A percentile compares a stretch with the other conserved stretches of the same genome.
Conservation (phyloP, 2,329 filamentous ascomycete genomes). For the Rhinocladiella mackenziei region DNA sequence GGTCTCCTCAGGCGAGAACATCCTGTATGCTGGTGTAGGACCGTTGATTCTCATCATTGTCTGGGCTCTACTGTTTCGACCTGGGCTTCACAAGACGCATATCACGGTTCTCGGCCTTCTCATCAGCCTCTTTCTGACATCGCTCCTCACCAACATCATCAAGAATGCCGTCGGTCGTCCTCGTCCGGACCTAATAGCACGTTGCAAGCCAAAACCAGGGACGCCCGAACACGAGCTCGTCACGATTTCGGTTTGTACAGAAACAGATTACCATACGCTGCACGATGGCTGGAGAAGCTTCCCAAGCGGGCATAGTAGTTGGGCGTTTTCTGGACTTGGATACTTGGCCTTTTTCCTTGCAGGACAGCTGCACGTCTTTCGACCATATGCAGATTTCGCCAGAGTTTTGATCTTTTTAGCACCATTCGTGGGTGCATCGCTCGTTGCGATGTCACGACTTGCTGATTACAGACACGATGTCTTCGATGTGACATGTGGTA, state of each 20-base stretch:
- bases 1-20: constrained; percentile 68
- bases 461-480: constrained; percentile 64
- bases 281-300: constrained; percentile 65
- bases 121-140: constrained; percentile 70
- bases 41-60: constrained; percentile 64
- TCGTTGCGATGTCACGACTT: constrained; percentile 60
- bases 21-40: constrained; percentile 71
- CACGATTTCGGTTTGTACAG: constrained; percentile 43
- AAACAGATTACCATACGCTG: constrained; percentile 52
- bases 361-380: constrained; percentile 57
- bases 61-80: constrained; percentile 60
- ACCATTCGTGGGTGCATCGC: constrained; percentile 53
- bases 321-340: constrained; percentile 58
- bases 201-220: constrained; percentile 68
- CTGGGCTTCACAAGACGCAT: constrained; percentile 74
- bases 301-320: constrained; percentile 60
- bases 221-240: constrained; percentile 55
- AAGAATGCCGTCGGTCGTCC: constrained; percentile 85
- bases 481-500: constrained; percentile 57
- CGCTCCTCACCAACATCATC: constrained; percentile 81
- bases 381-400: constrained; percentile 55
- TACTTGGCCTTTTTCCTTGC: constrained; percentile 50
- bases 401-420: constrained; percentile 53
- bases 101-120: constrained; percentile 77
- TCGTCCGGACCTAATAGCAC: constrained; percentile 80